These are phyloP conservation scores for Penicillium nordicum DNA, from an alignment of 2,329 filamentous ascomycete species.

Conservation along the genomic window DNA sequence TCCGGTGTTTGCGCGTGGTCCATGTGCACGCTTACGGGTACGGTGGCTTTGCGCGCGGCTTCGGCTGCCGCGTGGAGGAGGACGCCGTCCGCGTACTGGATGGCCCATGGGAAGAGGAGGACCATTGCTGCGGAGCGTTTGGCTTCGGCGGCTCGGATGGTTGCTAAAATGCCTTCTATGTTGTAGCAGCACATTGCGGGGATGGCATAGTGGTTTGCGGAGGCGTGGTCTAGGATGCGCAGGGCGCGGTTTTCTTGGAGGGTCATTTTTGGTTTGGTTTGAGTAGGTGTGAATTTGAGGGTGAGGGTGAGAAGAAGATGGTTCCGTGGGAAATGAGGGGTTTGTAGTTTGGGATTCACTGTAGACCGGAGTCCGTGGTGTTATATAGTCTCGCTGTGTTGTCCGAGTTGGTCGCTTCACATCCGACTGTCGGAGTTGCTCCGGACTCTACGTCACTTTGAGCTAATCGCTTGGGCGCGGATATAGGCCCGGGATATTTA, in stretches of 20 bases:
- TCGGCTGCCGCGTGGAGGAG: slow-evolving; percentile 56
- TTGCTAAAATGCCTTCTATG: slow-evolving; percentile 66
- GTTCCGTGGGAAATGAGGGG: not conserved
- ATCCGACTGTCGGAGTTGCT: slow-evolving; percentile 8
- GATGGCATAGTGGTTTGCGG: slow-evolving; percentile 56
- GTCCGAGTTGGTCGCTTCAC: not conserved
- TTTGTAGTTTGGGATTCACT: not conserved
- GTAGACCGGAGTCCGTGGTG: not conserved
- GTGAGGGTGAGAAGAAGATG: not conserved
- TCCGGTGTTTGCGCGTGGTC: slow-evolving; percentile 65
- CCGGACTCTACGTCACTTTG: slow-evolving; percentile 4
- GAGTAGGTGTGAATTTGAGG: slow-evolving; percentile 7
- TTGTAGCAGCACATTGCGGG: slow-evolving; percentile 65
- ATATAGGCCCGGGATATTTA: not conserved
- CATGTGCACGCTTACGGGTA: slow-evolving; percentile 62
- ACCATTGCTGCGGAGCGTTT: slow-evolving; percentile 67
- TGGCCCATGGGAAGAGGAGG: slow-evolving; percentile 71
- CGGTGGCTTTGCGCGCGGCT: slow-evolving; percentile 54
- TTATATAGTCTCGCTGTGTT: slow-evolving; percentile 2
- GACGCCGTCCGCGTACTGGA: slow-evolving; percentile 60
- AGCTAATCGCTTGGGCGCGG: not conserved
- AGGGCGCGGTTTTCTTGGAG: slow-evolving; percentile 51
- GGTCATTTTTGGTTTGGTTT: slow-evolving; percentile 35
- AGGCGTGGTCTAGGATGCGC: slow-evolving; percentile 57
- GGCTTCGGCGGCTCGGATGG: slow-evolving; percentile 65